Evolutionary conservation across 192 early-diverging fungal genomes (phyloP).

Genomic region (Powellomyces hirtus): DNA sequence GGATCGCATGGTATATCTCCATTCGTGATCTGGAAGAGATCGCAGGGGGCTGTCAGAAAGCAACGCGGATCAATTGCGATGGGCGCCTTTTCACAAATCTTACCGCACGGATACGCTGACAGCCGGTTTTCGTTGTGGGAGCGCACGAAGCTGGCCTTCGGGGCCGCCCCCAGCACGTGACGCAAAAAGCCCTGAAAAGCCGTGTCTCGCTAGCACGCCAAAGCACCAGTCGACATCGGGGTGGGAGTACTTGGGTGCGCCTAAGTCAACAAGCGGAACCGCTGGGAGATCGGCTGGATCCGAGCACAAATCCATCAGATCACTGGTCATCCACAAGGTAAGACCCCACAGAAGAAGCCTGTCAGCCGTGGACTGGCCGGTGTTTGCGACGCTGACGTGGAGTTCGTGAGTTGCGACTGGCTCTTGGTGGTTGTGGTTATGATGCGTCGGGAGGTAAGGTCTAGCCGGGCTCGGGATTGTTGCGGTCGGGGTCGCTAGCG

Average conservation of each 20-base stretch:
- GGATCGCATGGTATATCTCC: constrained; percentile 13
- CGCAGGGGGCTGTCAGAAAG: background rate
- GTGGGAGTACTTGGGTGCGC: constrained; percentile 16
- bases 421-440: background rate
- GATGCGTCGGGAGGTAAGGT: background rate
- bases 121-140: constrained; percentile 1
- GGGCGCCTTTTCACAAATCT: background rate
- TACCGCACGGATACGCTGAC: constrained; percentile 11
- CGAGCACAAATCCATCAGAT: constrained; percentile 28
- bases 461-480: background rate
- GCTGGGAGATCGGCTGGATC: background rate
- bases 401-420: background rate
- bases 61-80: background rate
- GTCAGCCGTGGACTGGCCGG: constrained; percentile 19
- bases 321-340: constrained; percentile 35
- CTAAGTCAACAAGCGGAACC: constrained; percentile 6
- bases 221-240: constrained; percentile 17
- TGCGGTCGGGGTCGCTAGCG: constrained; percentile 4
- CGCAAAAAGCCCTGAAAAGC: background rate
- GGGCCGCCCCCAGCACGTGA: background rate
- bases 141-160: background rate
- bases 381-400: background rate
- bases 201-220: constrained; percentile 8
- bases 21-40: background rate
- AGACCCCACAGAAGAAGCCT: constrained; percentile 33